Conservation (phyloP, 2,329 filamentous ascomycete species). For the Leptosphaerulina australis region DNA sequence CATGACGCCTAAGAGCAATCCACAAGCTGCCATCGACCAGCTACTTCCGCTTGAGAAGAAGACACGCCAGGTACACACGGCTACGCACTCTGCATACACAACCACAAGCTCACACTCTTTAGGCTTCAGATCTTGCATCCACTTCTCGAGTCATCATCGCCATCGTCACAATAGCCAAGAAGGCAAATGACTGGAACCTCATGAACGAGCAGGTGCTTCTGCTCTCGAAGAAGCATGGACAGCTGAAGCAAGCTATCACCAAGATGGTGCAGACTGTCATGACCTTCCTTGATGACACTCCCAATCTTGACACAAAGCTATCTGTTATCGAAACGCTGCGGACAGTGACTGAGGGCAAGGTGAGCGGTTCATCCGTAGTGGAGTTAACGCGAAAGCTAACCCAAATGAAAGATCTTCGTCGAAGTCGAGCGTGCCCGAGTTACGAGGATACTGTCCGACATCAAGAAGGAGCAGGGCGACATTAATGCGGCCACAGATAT, state of each 20-base stretch:
- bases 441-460: slow-evolving; percentile 92
- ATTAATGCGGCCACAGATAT: slow-evolving; percentile 88
- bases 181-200: slow-evolving; percentile 88
- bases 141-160: slow-evolving; percentile 86
- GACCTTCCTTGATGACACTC: slow-evolving; percentile 85
- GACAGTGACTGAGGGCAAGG: slow-evolving; percentile 97
- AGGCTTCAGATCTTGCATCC: slow-evolving; percentile 95
- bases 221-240: slow-evolving; percentile 98
- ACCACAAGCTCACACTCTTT: slow-evolving; percentile 30
- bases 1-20: slow-evolving; percentile 64
- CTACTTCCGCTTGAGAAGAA: slow-evolving; percentile 92
- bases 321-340: slow-evolving; percentile 92
- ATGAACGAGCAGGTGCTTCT: slow-evolving; percentile 96
- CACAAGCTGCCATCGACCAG: slow-evolving; percentile 91
- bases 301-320: slow-evolving; percentile 84
- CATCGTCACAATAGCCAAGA: slow-evolving; percentile 93
- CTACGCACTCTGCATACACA: slow-evolving; percentile 8
- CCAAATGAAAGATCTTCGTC: slow-evolving; percentile 78
- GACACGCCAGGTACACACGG: slow-evolving; percentile 77
- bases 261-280: slow-evolving; percentile 99
- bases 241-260: slow-evolving; percentile 98
- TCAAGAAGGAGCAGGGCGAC: slow-evolving; percentile 96
- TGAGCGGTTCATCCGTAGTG: slow-evolving; percentile 43
- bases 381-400: slow-evolving; percentile 25
- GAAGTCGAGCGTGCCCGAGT: slow-evolving; percentile 97